Conservation (phyloP, 495 filamentous ascomycete genomes). For the Wilcoxina mikolae region DNA sequence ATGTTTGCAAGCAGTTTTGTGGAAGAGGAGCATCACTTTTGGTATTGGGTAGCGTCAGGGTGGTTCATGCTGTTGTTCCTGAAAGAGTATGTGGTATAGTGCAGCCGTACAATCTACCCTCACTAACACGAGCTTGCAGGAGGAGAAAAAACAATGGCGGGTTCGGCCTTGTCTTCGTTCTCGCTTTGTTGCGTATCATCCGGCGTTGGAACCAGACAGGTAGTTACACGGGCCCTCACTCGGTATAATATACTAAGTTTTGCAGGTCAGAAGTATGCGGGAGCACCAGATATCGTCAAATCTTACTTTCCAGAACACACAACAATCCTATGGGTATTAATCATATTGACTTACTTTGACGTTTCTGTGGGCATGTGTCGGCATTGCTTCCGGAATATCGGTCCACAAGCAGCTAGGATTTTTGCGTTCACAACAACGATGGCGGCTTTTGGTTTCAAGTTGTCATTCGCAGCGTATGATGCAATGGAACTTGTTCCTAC, state of each 20-base stretch:
- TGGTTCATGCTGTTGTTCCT: slow-evolving; percentile 57
- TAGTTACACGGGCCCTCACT: background rate
- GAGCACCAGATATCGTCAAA: slow-evolving; percentile 68
- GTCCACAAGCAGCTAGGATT: slow-evolving; percentile 54
- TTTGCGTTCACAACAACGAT: slow-evolving; percentile 49
- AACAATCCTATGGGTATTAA: slow-evolving; percentile 56
- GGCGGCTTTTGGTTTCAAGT: slow-evolving; percentile 35
- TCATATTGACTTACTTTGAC: slow-evolving; percentile 52
- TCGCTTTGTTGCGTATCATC: slow-evolving; percentile 45
- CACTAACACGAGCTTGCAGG: background rate
- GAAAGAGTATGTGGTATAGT: slow-evolving; percentile 32
- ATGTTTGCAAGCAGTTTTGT: slow-evolving; percentile 98
- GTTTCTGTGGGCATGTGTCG: slow-evolving; percentile 30
- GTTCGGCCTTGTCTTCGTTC: slow-evolving; percentile 11
- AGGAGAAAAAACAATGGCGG: background rate
- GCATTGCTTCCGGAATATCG: slow-evolving; percentile 17
- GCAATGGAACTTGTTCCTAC: slow-evolving; percentile 59
- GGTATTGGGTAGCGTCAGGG: slow-evolving; percentile 76
- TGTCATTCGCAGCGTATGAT: slow-evolving; percentile 43
- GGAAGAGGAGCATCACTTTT: slow-evolving; percentile 96
- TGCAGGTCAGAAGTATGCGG: slow-evolving; percentile 73
- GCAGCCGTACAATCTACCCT: background rate
- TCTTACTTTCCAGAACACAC: slow-evolving; percentile 47
- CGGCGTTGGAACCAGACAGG: slow-evolving; percentile 81
- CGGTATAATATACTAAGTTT: background rate